Percentiles rank a stretch among this genome's conserved stretches.
Conservation (phyloP, 2,329 filamentous ascomycete species). For the Aspergillus intermedius region DNA sequence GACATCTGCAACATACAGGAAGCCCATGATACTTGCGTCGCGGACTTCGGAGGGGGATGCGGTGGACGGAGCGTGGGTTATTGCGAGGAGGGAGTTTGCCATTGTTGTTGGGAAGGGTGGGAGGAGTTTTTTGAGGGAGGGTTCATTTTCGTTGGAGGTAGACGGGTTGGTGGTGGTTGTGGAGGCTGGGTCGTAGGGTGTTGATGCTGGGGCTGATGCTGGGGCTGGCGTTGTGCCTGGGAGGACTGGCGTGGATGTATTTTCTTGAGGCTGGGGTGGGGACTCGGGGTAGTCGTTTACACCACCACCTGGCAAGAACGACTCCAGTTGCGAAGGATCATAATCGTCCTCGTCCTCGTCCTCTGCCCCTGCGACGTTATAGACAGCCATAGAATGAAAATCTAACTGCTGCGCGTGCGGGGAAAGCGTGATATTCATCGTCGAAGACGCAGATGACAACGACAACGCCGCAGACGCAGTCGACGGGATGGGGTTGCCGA, state of each 20-base stretch:
- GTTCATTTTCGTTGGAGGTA: conserved; percentile 21
- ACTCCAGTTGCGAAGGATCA: conserved; percentile 29
- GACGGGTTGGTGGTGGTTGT: conserved; percentile 66
- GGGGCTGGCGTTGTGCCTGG: conserved; percentile 50
- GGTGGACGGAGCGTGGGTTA: conserved; percentile 68
- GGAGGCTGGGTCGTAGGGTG: conserved; percentile 72
- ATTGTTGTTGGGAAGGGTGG: conserved; percentile 56
- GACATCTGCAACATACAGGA: conserved; percentile 86
- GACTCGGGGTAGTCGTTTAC: conserved; percentile 17
- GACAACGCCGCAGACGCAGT: conserved; percentile 30
- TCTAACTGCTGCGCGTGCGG: conserved; percentile 82
- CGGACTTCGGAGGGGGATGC: conserved; percentile 67
- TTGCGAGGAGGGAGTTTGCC: conserved; percentile 74
- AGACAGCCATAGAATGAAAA: conserved; percentile 68
- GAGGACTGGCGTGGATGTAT: conserved; percentile 12
- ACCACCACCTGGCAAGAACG: conserved; percentile 30
- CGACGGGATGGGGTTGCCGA: conserved; percentile 57
- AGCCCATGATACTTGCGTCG: conserved; percentile 80
- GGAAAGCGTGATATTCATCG: conserved; percentile 63
- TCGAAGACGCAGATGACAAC: conserved; percentile 24
- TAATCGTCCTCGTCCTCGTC: conserved; percentile 47
- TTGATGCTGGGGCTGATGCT: conserved; percentile 47
- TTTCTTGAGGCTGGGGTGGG: conserved; percentile 10
- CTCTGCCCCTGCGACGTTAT: conserved; percentile 55
- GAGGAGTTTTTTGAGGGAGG: conserved; percentile 53